Evolutionary conservation across 768 basidiomycete species (phyloP), one percentile per base, ranked within the genome.

Genomic region (Leccinellum rugosiceps): DNA sequence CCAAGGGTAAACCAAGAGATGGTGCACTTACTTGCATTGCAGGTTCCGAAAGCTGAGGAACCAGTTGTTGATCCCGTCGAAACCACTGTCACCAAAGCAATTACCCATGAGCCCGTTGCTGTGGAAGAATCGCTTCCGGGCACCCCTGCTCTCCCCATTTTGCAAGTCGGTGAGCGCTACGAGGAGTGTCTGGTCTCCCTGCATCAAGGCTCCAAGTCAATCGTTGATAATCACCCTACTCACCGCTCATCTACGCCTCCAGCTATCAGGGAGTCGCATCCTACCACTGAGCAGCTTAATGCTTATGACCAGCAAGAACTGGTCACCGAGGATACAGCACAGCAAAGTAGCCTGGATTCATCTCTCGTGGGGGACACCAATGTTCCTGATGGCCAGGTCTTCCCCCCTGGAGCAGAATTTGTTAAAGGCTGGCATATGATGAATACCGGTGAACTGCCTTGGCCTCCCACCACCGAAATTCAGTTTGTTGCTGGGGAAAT

Each of bases 331-430:
- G 49, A 53, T 34, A 21, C 26, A 19, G 43, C 50, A 1, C 49
- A 1, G 14, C 50, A 57, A 35, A 34, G 13, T 5, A 7, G 26
- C 19, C 65, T 88, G 57, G 77, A 77, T 35, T 87, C 88, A 4
- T 74, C 74, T 6, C 86, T 86, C 58, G 58, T 92, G 6, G 77
- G 77, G 34, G 87, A 92, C 66, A 77, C 85, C 41, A 92, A 88
- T 32, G 85, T 90, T 50, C 76, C 81, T 4, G 86, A 88, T 62
- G 91, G 90, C 1, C 88, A 91, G 63, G 65, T 80, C 50, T 88
- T 93, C 67, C 89, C 90, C 30, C 85, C 90, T 7, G 92, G 92
- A 32, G 90, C 89, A 0, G 89, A 90, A 68, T 94, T 94, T 64
- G 81, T 92, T 55, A 94, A 93, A 72, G 84, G 83, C 21, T 94